Percentiles rank a stretch among this genome's conserved stretches.
These are phyloP conservation scores for Cucurbita moschata DNA, from an alignment of 306 rosid genomes.

Conservation along the genomic window DNA sequence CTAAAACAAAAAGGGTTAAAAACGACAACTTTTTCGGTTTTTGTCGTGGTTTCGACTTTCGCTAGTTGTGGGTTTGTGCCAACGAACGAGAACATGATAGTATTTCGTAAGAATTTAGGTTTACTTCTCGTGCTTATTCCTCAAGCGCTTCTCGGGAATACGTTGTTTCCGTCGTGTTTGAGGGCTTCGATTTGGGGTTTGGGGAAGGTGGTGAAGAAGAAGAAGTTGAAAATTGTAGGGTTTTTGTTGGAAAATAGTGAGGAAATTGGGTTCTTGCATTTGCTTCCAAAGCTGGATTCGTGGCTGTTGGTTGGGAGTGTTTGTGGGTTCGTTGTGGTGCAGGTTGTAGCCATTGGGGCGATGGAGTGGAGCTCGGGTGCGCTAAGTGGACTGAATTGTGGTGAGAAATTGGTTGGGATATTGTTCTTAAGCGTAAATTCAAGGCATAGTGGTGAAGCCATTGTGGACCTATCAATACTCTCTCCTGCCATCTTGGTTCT, in stretches of 20 bases:
- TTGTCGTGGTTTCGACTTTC: conserved; percentile 38
- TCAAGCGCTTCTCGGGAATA: conserved; percentile 34
- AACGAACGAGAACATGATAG: conserved; percentile 57
- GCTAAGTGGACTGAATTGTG: conserved; percentile 33
- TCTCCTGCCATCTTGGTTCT: conserved; percentile 49
- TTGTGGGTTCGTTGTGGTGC: conserved; percentile 26
- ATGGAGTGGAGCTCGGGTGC: conserved; percentile 47
- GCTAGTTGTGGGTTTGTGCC: conserved; percentile 65
- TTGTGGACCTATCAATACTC: conserved; percentile 40
- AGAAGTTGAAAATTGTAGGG: not conserved
- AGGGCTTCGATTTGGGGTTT: conserved; percentile 28
- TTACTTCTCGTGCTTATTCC: conserved; percentile 36
- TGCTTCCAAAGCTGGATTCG: conserved; percentile 27
- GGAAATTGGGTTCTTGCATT: conserved; percentile 33
- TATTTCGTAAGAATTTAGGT: conserved; percentile 56
- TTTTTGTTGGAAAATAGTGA: conserved; percentile 17
- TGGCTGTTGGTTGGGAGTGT: conserved; percentile 22
- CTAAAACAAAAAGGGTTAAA: not conserved
- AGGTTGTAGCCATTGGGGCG: conserved; percentile 25
- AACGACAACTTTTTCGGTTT: conserved; percentile 30
- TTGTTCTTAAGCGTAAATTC: conserved; percentile 38
- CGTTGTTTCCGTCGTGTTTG: conserved; percentile 35
- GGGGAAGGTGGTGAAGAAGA: conserved; percentile 6
- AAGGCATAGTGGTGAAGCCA: conserved; percentile 49
- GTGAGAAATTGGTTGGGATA: conserved; percentile 34